A percentile compares a stretch with the other conserved stretches of the same genome.
These are phyloP conservation scores for Termitomyces sp. DNA, from an alignment of 768 basidiomycete genomes.

Conservation along the genomic window DNA sequence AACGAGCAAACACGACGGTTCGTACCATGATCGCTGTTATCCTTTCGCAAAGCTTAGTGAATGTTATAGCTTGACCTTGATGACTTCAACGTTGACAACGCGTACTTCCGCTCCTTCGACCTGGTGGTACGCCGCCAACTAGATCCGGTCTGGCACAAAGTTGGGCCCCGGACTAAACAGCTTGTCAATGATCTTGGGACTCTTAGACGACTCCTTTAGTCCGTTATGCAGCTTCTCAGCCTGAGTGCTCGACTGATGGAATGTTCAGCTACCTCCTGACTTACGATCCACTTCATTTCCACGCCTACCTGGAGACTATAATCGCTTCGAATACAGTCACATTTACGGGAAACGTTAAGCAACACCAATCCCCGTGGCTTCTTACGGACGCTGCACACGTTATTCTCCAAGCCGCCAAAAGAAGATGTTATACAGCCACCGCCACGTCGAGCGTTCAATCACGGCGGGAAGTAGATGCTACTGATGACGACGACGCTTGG, in stretches of 20 bases:
- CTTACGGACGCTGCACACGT: slow-evolving; percentile 86
- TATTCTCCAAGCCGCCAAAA: slow-evolving; percentile 76
- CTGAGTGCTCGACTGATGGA: not conserved
- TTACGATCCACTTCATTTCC: slow-evolving; percentile 88
- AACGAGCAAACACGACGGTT: slow-evolving; percentile 71
- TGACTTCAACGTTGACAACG: slow-evolving; percentile 87
- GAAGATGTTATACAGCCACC: slow-evolving; percentile 66
- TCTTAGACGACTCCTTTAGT: slow-evolving; percentile 79
- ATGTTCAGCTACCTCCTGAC: slow-evolving; percentile 71
- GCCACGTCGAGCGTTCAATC: slow-evolving; percentile 16
- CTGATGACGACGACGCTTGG: slow-evolving; percentile 73
- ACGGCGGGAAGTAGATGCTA: slow-evolving; percentile 31
- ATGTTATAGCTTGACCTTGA: slow-evolving; percentile 78
- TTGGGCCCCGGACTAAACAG: slow-evolving; percentile 87
- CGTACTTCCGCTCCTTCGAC: slow-evolving; percentile 93
- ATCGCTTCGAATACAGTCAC: slow-evolving; percentile 49
- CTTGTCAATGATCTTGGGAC: slow-evolving; percentile 85
- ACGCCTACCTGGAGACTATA: slow-evolving; percentile 87
- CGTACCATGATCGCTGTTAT: slow-evolving; percentile 21
- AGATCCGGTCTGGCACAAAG: slow-evolving; percentile 95
- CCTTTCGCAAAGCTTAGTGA: not conserved
- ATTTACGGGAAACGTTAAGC: slow-evolving; percentile 44
- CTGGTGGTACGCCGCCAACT: slow-evolving; percentile 81
- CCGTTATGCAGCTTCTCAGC: slow-evolving; percentile 19
- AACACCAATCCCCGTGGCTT: slow-evolving; percentile 83